Conservation (phyloP, 495 filamentous ascomycete species). For the Cudoniella acicularis region DNA sequence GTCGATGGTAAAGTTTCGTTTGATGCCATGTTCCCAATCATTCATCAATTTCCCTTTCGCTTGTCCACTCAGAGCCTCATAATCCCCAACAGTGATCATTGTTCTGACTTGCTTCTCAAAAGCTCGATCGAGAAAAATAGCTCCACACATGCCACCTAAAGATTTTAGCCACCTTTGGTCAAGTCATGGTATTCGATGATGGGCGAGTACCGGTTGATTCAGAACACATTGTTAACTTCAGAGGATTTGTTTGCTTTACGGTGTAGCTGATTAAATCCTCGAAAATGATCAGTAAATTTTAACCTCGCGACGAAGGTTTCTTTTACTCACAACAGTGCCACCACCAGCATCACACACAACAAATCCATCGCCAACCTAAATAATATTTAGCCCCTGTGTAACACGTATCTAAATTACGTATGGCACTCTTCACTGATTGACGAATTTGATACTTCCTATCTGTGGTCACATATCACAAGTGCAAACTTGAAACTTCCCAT, state of each 20-base stretch:
- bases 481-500: no score
- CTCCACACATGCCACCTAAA: conserved; percentile 6
- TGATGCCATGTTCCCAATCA: conserved; percentile 7
- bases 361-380: neutral
- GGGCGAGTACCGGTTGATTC: conserved; percentile 1
- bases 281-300: neutral
- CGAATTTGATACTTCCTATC: no score
- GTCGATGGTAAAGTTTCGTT: neutral
- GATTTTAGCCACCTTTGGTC: no score
- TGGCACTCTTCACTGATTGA: no score
- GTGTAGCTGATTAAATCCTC: conserved; percentile 10
- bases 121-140: conserved; percentile 1
- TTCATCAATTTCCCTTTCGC: neutral
- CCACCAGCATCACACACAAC: neutral
- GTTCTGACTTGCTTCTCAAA: conserved; percentile 9
- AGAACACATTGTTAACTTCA: conserved; percentile 3
- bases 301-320: neutral
- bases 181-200: neutral
- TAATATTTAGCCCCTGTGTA: neutral
- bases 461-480: no score
- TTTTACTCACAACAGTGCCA: neutral
- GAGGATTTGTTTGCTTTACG: neutral
- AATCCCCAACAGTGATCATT: neutral
- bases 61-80: neutral
- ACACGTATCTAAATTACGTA: no score